These are phyloP conservation scores for Edaphochlamys debaryana DNA, from an alignment of 139 green algal species.

Conservation along the genomic window DNA sequence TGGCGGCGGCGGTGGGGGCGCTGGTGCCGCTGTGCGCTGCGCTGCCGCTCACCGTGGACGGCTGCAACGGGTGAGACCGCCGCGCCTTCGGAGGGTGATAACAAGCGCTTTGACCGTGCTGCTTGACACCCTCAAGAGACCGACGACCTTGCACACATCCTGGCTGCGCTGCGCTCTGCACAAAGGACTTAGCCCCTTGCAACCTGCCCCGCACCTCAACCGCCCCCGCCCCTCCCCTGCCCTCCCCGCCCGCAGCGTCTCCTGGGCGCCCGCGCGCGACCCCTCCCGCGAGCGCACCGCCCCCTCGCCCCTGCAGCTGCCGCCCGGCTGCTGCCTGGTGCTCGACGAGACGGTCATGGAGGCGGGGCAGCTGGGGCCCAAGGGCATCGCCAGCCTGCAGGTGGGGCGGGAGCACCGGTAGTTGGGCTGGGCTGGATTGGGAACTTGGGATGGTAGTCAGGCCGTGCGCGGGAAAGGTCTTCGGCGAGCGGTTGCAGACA, in stretches of 20 bases:
- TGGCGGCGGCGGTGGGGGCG: conserved; percentile 40
- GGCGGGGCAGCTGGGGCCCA: conserved; percentile 62
- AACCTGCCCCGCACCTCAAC: too few species aligned
- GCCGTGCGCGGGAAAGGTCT: too few species aligned
- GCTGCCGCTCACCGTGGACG: conserved; percentile 53
- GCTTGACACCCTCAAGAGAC: too few species aligned
- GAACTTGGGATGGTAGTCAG: too few species aligned
- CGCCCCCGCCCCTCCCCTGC: too few species aligned
- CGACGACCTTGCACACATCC: too few species aligned
- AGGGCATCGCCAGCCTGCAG: conserved; percentile 70
- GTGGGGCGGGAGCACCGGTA: background rate
- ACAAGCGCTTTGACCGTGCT: too few species aligned
- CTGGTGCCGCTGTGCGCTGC: conserved; percentile 48
- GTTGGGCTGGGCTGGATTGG: too few species aligned
- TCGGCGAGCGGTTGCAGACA: too few species aligned
- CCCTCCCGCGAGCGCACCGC: conserved; percentile 9
- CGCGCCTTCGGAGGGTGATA: too few species aligned
- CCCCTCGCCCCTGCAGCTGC: conserved; percentile 66
- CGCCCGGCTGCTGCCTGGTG: conserved; percentile 67
- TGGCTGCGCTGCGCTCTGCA: too few species aligned
- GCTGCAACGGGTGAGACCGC: conserved; percentile 47
- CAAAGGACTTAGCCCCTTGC: too few species aligned
- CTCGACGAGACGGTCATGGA: conserved; percentile 79
- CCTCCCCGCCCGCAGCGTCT: background rate
- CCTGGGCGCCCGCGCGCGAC: conserved; percentile 15